Evolutionary conservation across 2,329 filamentous ascomycete genomes (phyloP), one percentile per base, ranked within the genome.

Genomic region (Xylariomycetidae sp.): DNA sequence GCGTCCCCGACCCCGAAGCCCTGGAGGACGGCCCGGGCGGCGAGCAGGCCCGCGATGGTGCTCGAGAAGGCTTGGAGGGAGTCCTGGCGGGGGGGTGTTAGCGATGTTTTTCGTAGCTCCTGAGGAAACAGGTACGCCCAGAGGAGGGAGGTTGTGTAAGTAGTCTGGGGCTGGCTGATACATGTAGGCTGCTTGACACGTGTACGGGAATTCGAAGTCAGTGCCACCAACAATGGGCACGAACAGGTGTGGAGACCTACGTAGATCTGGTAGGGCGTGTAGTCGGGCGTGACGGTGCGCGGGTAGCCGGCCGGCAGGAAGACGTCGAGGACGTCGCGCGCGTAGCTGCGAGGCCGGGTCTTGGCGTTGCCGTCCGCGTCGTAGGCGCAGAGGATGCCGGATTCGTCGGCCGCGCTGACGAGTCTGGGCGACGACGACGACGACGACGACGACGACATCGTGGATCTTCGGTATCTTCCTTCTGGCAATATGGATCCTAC

Each of bases 291-390:
- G 19, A 95, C 89, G 30, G 82, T 92, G 46, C 88, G 76, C 1
- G 88, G 89, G 58, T 82, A 95, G n/a, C 88, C 88, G 2, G 84
- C 79, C 0, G 89, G 89, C 1, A 95, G 70, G 54, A 95, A 94
- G 18, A 89, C 74, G 46, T 86, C 79, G 25, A 88, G 54, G 7
- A 67, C 36, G 12, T 56, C 54, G 40, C 65, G 67, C 41, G 39
- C 41, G 28, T 44, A 42, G 37, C 40, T 39, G 29, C 44, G 42
- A 3, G 27, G 34, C 12, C 45, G 46, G 30, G 46, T 37, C 38
- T 43, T 44, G n/a, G 44, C 43, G 54, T 60, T 52, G 56, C 76
- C 42, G 64, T 72, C 40, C 0, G 64, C 44, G 50, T 79, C 64
- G 56, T 90, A 90, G 0, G 33, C n/a, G 32, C 48, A 51, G 20